Base-by-base conservation (phyloP, 805 yeast genomes). In the Myxozyma neglecta region DNA sequence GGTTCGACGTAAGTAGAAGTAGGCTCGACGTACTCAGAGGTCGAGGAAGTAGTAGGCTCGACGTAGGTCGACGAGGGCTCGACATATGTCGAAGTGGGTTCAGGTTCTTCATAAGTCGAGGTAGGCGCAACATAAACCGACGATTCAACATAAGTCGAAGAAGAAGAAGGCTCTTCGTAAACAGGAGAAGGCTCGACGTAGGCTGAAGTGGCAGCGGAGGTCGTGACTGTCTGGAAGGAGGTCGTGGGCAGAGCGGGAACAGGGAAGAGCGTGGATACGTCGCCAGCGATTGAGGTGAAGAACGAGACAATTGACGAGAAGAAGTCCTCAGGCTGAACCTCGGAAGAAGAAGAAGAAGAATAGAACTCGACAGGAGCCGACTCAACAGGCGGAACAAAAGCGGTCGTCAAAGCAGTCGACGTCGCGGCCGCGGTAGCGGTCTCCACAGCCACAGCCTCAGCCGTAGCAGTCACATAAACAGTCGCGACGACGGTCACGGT, bases 401-500 rank as follows among this genome's bases (percentile, higher is more conserved):
- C 2, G 29, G 29, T 24, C 29, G 47, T 16, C 14, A 53, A 43
- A 4, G 52, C 36, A 34, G 48, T 49, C 18, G 56, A 37, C 24
- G 64, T n/a, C 39, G 48, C 29, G 14, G 59, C 48, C 13, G 56
- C 42, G n/a, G 47, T 40, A n/a, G 52, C 51, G 16, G 36, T 45
- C 54, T 32, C 45, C 4, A 24, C 29, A 45, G 50, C 44, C 43
- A 20, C 43, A 32, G 11, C 14, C 16, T 16, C 29, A 14, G 45
- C 55, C 40, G 49, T 54, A 34, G 64, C 64, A 18, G 55, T 56
- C 42, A 59, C 64, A 20, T 37, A 45, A 32, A 60, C 62, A 11
- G 67, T 63, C 11, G 59, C 49, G 34, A 50, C 59, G 51, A 57
- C 58, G 16, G 57, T 53, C 11, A 55, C 63, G 48, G 65, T 61